phyloP scores from a whole-genome alignment of 2,329 filamentous ascomycete genomes.

The Xylaria sp. region DNA sequence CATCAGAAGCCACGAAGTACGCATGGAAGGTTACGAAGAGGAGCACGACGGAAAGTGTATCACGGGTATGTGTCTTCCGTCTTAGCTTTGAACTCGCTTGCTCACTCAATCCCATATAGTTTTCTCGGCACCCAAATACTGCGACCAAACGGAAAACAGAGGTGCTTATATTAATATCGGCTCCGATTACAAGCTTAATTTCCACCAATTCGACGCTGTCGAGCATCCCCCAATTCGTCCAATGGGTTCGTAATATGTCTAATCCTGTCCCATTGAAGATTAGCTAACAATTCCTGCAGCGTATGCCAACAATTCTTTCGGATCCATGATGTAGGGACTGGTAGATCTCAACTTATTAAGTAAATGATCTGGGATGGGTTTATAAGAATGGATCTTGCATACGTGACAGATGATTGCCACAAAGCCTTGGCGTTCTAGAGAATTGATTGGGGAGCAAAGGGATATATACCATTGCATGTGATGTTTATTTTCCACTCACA shows the following conservation, averaged over 20 bases:
- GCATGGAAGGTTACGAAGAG: slow-evolving; percentile 99
- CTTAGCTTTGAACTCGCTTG: not conserved
- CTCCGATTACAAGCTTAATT: slow-evolving; percentile 89
- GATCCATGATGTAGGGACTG: slow-evolving; percentile 74
- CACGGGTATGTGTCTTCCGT: slow-evolving; percentile 70
- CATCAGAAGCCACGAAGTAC: slow-evolving; percentile 96
- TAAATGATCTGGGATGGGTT: slow-evolving; percentile 42
- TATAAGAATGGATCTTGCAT: slow-evolving; percentile 48
- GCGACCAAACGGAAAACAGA: slow-evolving; percentile 97
- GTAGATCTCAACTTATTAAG: slow-evolving; percentile 37
- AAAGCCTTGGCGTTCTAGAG: slow-evolving; percentile 51
- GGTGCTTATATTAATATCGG: slow-evolving; percentile 98
- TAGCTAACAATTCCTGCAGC: slow-evolving; percentile 64
- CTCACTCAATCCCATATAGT: slow-evolving; percentile 65
- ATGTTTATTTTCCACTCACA: slow-evolving; percentile 17
- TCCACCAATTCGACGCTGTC: slow-evolving; percentile 94
- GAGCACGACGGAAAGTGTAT: slow-evolving; percentile 97
- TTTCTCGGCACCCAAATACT: slow-evolving; percentile 97
- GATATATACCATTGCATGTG: slow-evolving; percentile 38
- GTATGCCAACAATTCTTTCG: slow-evolving; percentile 85
- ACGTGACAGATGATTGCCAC: slow-evolving; percentile 46
- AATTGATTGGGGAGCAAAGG: slow-evolving; percentile 37
- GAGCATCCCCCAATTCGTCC: slow-evolving; percentile 95
- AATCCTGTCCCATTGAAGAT: slow-evolving; percentile 4
- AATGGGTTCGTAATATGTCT: slow-evolving; percentile 69